These are phyloP conservation scores for Coemansia sp. DNA, from an alignment of 192 early-diverging fungal species.

Conservation along the genomic window DNA sequence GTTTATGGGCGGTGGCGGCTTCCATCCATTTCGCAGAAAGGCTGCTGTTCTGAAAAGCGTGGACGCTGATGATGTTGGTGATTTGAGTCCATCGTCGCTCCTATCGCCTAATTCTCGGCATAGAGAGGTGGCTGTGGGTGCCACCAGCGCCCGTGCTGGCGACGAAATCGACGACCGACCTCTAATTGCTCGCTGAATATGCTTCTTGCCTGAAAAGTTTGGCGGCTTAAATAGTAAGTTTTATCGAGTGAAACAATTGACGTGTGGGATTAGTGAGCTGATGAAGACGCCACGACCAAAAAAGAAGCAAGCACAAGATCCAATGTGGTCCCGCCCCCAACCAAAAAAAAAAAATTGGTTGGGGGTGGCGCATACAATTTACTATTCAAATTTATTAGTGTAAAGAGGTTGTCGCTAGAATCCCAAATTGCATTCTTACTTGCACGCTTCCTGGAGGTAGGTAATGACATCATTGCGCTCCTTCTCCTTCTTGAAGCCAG, in stretches of 20 bases:
- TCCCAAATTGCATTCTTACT: neutral
- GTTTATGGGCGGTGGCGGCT: slow-evolving; percentile 18
- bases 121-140: neutral
- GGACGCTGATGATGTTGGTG: neutral
- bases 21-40: slow-evolving; percentile 11
- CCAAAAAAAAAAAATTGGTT: too few relatives aligned
- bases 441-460: slow-evolving; percentile 76
- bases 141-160: slow-evolving; percentile 3
- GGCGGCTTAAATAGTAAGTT: too few relatives aligned
- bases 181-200: neutral
- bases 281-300: too few relatives aligned
- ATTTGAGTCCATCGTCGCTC: neutral
- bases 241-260: too few relatives aligned
- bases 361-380: too few relatives aligned
- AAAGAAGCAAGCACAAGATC: too few relatives aligned
- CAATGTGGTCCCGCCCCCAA: too few relatives aligned
- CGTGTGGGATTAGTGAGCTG: too few relatives aligned
- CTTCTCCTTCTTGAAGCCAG: slow-evolving; percentile 65
- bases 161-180: neutral
- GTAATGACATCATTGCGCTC: slow-evolving; percentile 86
- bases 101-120: neutral
- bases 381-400: neutral
- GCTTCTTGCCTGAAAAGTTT: too few relatives aligned
- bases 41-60: neutral
- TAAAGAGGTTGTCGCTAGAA: neutral